Evolutionary conservation across 306 rosid genomes (phyloP), one percentile per base, ranked within the genome.

Genomic region (Betula pendula): DNA sequence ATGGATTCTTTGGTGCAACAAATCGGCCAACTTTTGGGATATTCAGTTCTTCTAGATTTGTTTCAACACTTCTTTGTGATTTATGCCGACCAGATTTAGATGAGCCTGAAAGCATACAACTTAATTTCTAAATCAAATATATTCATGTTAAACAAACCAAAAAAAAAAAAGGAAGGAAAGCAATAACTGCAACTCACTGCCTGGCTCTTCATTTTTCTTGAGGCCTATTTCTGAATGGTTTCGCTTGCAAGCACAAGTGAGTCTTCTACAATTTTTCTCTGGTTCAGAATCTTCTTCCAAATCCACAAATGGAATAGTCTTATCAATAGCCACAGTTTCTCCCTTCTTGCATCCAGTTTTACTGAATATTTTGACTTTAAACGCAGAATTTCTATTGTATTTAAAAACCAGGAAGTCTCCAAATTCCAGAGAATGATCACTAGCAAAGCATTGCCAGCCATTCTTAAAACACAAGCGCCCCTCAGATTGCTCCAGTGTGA

Each of bases 321-420:
- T n/a, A n/a, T n/a, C n/a, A n/a, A n/a, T n/a, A n/a, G n/a, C n/a
- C n/a, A n/a, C n/a, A n/a, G n/a, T 50, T 31, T 27, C 35, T 9
- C 56, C 62, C 35, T 69, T 69, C 73, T 25, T 45, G 35, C 73
- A 69, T 47, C 73, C 73, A 22, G 40, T 45, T 69, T 69, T 69
- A 69, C 40, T 27, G 53, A 69, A 69, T 22, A 69, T 69, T 35
- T 69, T 69, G 1, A 69, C 73, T 22, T 43, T 13, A 43, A 69
- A 69, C 73, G 8, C 1, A 24, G 19, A 44, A 6, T 31, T 45
- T 24, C 55, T 47, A 45, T 7, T 22, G 66, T 78, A 81, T 47
- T 60, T 27, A 16, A 86, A 83, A 65, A 59, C 2, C 7, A 86
- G 31, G 17, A 86, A 60, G 19, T 77, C 66, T 19, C 86, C 78